Percentiles rank a stretch among this genome's conserved stretches.
Conservation (phyloP, 257 asterid genomes). For the Petrea volubilis region DNA sequence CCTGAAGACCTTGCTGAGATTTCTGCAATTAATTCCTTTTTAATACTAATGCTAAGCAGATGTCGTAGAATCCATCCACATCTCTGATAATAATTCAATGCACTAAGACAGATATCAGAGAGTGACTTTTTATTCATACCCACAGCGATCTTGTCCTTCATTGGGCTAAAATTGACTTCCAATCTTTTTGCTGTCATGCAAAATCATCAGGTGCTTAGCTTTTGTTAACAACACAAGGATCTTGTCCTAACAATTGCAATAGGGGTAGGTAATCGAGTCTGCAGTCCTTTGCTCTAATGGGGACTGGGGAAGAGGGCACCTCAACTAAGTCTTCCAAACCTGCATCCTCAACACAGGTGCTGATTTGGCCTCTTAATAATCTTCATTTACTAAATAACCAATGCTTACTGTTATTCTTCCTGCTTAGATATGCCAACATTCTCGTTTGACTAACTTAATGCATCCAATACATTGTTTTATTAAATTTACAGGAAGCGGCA, state of each 20-base stretch:
- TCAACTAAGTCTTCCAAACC: conserved; percentile 64
- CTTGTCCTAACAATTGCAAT: conserved; percentile 5
- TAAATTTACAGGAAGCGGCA: conserved; percentile 61
- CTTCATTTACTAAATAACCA: neutral
- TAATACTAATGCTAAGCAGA: neutral
- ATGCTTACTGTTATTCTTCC: neutral
- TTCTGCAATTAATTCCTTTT: conserved; percentile 1
- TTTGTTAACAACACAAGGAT: conserved; percentile 8
- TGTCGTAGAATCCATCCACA: neutral
- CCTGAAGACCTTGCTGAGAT: conserved; percentile 3
- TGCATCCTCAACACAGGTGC: conserved; percentile 54
- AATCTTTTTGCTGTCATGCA: conserved; percentile 1
- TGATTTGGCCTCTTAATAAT: neutral
- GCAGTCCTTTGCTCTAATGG: conserved; percentile 50
- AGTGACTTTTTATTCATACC: neutral
- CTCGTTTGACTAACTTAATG: neutral
- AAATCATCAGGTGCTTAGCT: conserved; percentile 27
- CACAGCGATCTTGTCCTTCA: neutral
- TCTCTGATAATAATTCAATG: neutral
- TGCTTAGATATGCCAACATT: neutral
- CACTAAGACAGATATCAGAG: neutral
- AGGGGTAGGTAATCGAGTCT: conserved; percentile 24
- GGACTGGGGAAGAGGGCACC: conserved; percentile 64
- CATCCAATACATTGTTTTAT: conserved; percentile 7
- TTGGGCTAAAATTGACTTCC: conserved; percentile 1